Evolutionary conservation across 106 monocot genomes (phyloP).

Genomic region (Dactylorhiza incarnata): DNA sequence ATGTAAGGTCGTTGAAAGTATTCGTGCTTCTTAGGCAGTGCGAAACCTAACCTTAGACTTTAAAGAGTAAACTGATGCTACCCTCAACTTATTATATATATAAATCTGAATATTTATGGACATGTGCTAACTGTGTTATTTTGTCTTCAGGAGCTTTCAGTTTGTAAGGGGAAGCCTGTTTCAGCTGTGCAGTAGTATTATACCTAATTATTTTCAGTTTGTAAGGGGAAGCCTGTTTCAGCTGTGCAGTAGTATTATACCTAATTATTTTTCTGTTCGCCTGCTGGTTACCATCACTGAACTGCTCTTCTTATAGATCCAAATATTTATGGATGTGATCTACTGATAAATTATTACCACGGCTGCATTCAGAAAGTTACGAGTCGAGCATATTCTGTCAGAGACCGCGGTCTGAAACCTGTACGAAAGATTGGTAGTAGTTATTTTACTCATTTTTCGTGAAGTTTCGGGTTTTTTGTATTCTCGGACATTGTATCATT

Average conservation of each 20-base stretch:
- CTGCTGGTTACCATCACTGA: conserved; percentile 3
- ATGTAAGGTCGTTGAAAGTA: too few relatives aligned
- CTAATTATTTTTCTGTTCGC: conserved; percentile 1
- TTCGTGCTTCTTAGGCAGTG: too few relatives aligned
- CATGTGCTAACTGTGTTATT: background rate
- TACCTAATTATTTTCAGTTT: conserved; percentile 5
- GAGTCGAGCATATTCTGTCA: background rate
- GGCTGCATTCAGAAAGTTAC: background rate
- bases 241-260: background rate
- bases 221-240: background rate
- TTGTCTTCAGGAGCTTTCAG: background rate
- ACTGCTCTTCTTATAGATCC: background rate
- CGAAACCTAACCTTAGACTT: too few relatives aligned
- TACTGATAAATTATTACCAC: background rate
- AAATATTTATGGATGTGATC: conserved; percentile 4
- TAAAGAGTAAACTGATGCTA: too few relatives aligned
- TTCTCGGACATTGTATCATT: too few relatives aligned
- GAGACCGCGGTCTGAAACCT: too few relatives aligned
- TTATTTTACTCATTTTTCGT: too few relatives aligned
- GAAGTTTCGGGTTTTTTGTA: too few relatives aligned
- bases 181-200: background rate
- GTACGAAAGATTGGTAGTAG: too few relatives aligned
- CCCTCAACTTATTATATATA: too few relatives aligned
- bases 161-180: background rate
- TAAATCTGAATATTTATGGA: background rate